Conservation (phyloP, 768 basidiomycete genomes). For the Leccinum uliginosum region DNA sequence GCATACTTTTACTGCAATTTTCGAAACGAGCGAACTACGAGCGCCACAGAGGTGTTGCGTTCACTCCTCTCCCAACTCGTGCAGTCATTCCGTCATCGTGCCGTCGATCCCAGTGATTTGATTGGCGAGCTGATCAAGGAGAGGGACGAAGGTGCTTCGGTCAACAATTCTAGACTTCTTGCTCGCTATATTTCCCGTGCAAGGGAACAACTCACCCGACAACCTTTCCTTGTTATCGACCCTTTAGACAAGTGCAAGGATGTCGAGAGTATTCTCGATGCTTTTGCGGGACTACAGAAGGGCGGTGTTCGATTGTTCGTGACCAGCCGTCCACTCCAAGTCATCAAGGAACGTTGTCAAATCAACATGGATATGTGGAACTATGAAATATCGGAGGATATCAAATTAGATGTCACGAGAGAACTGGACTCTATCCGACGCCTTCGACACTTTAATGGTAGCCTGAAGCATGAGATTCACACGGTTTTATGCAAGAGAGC, state of each 20-base stretch:
- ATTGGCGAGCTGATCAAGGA: too few relatives aligned
- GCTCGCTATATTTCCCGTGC: background rate
- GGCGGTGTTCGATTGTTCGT: background rate
- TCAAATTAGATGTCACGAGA: slow-evolving; percentile 1
- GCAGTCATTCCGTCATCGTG: background rate
- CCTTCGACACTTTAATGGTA: background rate
- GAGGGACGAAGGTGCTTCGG: background rate
- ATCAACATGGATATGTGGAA: background rate
- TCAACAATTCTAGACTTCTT: background rate
- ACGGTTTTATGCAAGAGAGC: background rate
- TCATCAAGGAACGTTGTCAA: background rate
- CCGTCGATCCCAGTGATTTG: too few relatives aligned
- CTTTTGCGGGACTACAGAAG: background rate
- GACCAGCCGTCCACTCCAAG: background rate
- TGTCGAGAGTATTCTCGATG: background rate
- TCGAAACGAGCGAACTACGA: slow-evolving; percentile 6
- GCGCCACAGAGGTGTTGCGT: slow-evolving; percentile 8
- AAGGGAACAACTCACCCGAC: background rate
- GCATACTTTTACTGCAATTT: slow-evolving; percentile 22
- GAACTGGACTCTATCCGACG: slow-evolving; percentile 5
- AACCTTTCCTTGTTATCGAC: slow-evolving; percentile 11
- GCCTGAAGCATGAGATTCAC: slow-evolving; percentile 1
- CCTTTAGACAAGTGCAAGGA: background rate
- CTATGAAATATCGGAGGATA: background rate
- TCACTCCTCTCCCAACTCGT: slow-evolving; percentile 17